phyloP scores from a whole-genome alignment of 2,329 filamentous ascomycete genomes.

The Ceratocystiopsis sp. region DNA sequence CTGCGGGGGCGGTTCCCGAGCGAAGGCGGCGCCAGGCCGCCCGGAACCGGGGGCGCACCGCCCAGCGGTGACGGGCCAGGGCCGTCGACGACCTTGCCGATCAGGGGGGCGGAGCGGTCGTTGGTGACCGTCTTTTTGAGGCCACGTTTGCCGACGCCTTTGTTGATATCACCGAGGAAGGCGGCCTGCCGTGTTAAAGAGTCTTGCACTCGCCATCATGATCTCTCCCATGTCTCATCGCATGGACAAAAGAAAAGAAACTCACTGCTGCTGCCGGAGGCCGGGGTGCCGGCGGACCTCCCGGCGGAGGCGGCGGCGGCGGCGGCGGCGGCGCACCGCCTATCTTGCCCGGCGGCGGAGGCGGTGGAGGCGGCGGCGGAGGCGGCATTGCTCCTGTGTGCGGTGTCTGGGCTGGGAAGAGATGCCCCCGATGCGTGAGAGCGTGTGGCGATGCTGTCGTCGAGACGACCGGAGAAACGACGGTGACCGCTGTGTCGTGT shows the following conservation, averaged over 20 bases:
- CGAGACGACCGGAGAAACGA: no score
- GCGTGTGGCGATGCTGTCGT: not conserved
- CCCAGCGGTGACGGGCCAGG: conserved; percentile 36
- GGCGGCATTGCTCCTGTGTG: conserved; percentile 16
- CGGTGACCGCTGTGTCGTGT: no score
- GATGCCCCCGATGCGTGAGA: not conserved
- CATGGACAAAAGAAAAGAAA: no score
- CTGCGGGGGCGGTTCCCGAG: conserved; percentile 53
- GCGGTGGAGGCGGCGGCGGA: conserved; percentile 9
- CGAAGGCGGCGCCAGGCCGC: conserved; percentile 44
- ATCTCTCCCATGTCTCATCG: no score
- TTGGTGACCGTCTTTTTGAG: conserved; percentile 83
- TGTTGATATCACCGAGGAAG: conserved; percentile 71
- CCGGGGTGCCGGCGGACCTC: conserved; percentile 39
- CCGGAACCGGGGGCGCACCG: no score
- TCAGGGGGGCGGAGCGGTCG: conserved; percentile 68
- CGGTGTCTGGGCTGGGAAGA: not conserved
- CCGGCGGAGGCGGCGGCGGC: conserved; percentile 51
- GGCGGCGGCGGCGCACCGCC: conserved; percentile 19
- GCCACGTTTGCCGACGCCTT: conserved; percentile 37
- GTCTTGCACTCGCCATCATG: no score
- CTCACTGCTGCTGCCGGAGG: conserved; percentile 18
- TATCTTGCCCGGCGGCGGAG: conserved; percentile 7
- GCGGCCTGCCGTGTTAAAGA: no score
- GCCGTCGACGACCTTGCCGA: conserved; percentile 33